phyloP scores from a whole-genome alignment of 305 asterid species.

The Fraxinus velutina region DNA sequence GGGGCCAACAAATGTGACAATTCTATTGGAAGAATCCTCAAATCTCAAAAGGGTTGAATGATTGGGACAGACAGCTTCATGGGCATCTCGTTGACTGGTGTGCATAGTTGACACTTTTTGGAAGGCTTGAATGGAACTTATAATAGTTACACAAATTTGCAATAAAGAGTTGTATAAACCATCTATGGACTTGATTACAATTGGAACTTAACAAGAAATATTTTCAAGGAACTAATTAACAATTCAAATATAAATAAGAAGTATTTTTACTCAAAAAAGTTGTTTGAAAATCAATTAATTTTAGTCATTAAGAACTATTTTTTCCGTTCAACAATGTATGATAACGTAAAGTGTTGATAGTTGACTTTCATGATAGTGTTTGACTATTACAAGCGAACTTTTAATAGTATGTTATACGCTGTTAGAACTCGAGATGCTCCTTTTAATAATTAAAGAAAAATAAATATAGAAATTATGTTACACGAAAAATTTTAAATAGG shows the following conservation, averaged over 20 bases:
- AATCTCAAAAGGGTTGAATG: background rate
- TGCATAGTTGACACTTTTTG: background rate
- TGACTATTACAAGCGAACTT: no score
- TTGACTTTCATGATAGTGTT: no score
- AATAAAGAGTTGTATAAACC: no score
- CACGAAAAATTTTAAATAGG: no score
- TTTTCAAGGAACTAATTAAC: background rate
- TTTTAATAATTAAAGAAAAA: no score
- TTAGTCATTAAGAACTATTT: background rate
- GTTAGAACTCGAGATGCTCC: no score
- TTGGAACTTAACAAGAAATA: background rate
- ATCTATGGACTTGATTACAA: no score
- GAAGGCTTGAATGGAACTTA: background rate
- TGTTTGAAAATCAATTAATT: no score
- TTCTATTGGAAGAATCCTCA: background rate
- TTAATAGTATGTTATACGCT: no score
- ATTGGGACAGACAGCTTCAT: slow-evolving; percentile 3
- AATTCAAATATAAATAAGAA: background rate
- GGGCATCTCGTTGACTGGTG: slow-evolving; percentile 4
- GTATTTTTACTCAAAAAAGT: background rate
- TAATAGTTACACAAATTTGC: background rate
- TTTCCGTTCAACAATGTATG: no score
- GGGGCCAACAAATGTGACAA: slow-evolving; percentile 16
- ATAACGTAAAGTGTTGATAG: no score
- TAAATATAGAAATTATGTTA: no score